Percentiles rank a stretch among this genome's conserved stretches.
Evolutionary conservation across 306 rosid genomes (phyloP).

Genomic region (Lablab purpureus): DNA sequence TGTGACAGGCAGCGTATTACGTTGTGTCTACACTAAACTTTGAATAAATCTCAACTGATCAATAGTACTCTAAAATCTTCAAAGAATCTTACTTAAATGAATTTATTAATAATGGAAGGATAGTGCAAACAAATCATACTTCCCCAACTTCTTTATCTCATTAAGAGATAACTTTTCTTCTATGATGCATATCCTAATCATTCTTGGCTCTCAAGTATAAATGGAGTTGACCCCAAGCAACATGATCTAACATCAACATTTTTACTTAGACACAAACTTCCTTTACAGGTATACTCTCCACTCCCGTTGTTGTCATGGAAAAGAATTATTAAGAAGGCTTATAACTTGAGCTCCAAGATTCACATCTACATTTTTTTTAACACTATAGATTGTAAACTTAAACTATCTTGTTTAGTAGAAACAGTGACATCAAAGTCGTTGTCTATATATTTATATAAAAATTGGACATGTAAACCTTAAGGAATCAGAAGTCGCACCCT

Average conservation of each 20-base stretch:
- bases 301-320: background rate
- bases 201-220: background rate
- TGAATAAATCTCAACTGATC: background rate
- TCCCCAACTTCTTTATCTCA: background rate
- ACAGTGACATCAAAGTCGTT: background rate
- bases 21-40: background rate
- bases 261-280: background rate
- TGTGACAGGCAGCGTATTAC: background rate
- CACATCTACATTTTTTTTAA: background rate
- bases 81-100: background rate
- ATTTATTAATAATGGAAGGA: background rate
- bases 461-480: background rate
- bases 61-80: background rate
- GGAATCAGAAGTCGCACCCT: slow-evolving; percentile 17
- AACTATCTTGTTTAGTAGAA: background rate
- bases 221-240: background rate
- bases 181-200: background rate
- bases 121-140: background rate
- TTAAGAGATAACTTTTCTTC: background rate
- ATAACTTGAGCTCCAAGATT: background rate
- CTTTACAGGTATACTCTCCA: slow-evolving; percentile 21
- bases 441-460: background rate
- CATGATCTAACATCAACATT: background rate
- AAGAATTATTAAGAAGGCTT: background rate
- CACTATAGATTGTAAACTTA: background rate